Base-by-base conservation (phyloP, 441 rosid species). In the Hura crepitans region DNA sequence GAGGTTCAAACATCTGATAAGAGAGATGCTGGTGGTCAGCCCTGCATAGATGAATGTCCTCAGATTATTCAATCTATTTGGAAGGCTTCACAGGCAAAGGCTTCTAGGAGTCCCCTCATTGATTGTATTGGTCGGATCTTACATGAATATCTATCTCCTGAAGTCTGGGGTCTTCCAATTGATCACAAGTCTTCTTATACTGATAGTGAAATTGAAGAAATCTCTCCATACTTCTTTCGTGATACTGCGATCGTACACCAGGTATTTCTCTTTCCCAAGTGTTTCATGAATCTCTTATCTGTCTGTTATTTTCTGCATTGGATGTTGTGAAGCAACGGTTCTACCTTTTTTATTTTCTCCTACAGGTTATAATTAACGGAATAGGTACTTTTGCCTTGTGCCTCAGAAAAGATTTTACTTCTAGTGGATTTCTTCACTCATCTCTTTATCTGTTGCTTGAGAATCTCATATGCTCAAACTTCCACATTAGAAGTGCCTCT, bases 371-470 rank as follows among this genome's bases (percentile, higher is more conserved):
- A 69, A 79, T 86, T 70, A 96, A 92, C 45, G 99, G 99, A 75
- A 83, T 95, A 72, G 98, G 98, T 66, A 82, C 86, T 65, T 90
- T 84, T 79, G 81, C 85, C 50, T 56, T 89, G 74, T 92, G 92
- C 80, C 92, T 95, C 23, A 93, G 96, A 64, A 69, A 84, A 64
- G 87, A 85, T 62, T 95, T 92, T 81, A 75, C 85, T 81, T 81
- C 90, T 43, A 82, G 91, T 77, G 98, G 99, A 73, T 95, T 87
- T 83, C 96, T 95, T 81, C 96, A 90, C 78, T 86, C 88, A 27
- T 87, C 96, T 49, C 95, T 90, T 73, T 95, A 90, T 84, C 81
- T 95, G 71, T 85, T 95, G 76, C 93, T 95, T 47, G 96, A 92
- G 87, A 85, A 77, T 73, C 97, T 95, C 68, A 85, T 84, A 66